A percentile compares a stretch with the other conserved stretches of the same genome.
Evolutionary conservation across 164 flowering plant species (phyloP).

Genomic region (Vitis vinifera): ASM3070453v1 NC_081816.1:46501-47000

Average conservation of each 20-base stretch:
- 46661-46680: neutral
- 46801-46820: neutral
- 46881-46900: neutral
- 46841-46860: neutral
- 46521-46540: too few relatives aligned
- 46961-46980: conserved; percentile 46
- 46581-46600: too few relatives aligned
- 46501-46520: too few relatives aligned
- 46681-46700: neutral
- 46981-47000: conserved; percentile 40
- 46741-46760: neutral
- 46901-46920: conserved; percentile 2
- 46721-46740: too few relatives aligned
- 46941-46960: conserved; percentile 48
- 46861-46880: neutral
- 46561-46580: too few relatives aligned
- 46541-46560: too few relatives aligned
- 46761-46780: neutral
- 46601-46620: neutral
- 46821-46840: neutral
- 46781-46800: neutral
- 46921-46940: conserved; percentile 21
- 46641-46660: neutral
- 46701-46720: too few relatives aligned
- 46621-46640: neutral